Evolutionary conservation across 1,139 yeast genomes (phyloP), one percentile per base, ranked within the genome.

Genomic region (Blastobotrys illinoisensis): DNA sequence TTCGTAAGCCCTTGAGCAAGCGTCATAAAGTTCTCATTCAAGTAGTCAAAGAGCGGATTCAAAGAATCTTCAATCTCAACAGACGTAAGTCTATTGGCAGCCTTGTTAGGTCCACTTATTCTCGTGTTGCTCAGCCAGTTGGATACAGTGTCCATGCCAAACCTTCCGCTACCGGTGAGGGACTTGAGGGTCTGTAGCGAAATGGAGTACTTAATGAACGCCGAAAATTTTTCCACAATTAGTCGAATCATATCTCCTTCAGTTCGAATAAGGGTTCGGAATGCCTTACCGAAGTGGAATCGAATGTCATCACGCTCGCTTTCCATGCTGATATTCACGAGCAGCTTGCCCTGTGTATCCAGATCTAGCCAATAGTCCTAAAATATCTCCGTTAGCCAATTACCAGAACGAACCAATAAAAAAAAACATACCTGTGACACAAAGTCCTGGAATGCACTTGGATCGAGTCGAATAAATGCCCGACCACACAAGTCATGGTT

Each of bases 261-360:
- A 1, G 83, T 76, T 58, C 91, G 75, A 47, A 75, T 73, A 47
- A 89, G 70, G 0, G 84, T 76, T 62, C 96, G 74, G 64, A 85
- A 82, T 0, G 91, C 85, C 60, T 86, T 78, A 1, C 96, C 96
- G 74, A 88, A 79, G 46, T 84, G 85, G 66, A 87, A 89, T 18
- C 86, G 75, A 1, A 93, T 87, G 69, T 88, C 95, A 44, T 79
- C 80, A 46, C 85, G 77, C 64, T 89, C 96, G 60, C 84, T 82
- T 67, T 89, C 97, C 64, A 88, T 81, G 0, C 90, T 83, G 2
- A 89, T 76, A 63, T 84, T 85, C 7, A 88, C 72, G 48, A 79
- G 66, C 1, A 88, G 65, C 54, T 81, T 73, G 0, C 96, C 95
- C 63, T 84, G 88, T 1, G 86, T 75, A 62, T 84, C 89, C 50